Evolutionary conservation across 2,329 filamentous ascomycete species (phyloP).

Genomic region (Ophiostoma triangulosporum): DNA sequence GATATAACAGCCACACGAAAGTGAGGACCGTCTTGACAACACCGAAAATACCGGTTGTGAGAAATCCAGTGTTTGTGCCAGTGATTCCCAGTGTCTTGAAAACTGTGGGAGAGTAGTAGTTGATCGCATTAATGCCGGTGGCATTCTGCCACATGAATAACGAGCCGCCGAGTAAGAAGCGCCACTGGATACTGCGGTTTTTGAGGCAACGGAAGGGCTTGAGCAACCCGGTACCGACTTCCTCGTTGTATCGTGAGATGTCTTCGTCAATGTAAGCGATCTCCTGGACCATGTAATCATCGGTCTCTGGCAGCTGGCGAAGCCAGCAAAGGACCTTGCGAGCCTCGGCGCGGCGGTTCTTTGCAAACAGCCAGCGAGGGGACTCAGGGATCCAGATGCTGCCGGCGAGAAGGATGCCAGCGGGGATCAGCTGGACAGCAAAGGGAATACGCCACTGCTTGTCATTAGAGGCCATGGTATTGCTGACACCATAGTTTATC

Average conservation of each 20-base stretch:
- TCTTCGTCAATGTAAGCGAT: constrained; percentile 57
- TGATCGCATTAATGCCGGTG: constrained; percentile 63
- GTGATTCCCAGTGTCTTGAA: constrained; percentile 41
- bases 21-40: constrained; percentile 61
- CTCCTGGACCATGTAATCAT: constrained; percentile 61
- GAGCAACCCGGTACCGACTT: constrained; percentile 61
- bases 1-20: constrained; percentile 53
- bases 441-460: constrained; percentile 53
- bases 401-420: constrained; percentile 45
- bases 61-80: constrained; percentile 30
- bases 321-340: constrained; percentile 40
- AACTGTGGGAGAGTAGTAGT: constrained; percentile 59
- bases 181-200: constrained; percentile 47
- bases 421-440: constrained; percentile 53
- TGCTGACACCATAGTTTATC: constrained; percentile 51
- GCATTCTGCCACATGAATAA: constrained; percentile 74
- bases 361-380: constrained; percentile 18
- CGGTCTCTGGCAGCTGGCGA: constrained; percentile 38
- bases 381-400: constrained; percentile 33
- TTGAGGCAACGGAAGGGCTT: constrained; percentile 50
- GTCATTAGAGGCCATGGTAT: constrained; percentile 30
- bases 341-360: constrained; percentile 12
- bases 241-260: constrained; percentile 47
- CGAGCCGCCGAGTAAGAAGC: constrained; percentile 59
- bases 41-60: constrained; percentile 63